Base-by-base conservation (phyloP, 805 yeast genomes). In the Kodamaea laetipori region DNA sequence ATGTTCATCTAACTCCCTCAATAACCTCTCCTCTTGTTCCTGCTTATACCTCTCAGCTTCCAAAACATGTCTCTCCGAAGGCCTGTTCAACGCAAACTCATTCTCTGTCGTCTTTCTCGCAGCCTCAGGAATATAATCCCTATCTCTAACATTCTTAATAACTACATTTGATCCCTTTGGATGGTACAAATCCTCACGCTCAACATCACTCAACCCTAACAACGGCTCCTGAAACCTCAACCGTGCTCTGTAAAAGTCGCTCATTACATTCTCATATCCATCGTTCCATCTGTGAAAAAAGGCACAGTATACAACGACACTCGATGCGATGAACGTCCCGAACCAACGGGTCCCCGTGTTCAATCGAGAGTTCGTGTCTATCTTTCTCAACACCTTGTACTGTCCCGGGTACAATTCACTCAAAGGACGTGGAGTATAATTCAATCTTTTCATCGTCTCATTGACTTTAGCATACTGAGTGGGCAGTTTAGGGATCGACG, bases 231-330 rank as follows among this genome's bases (percentile, higher is more conserved):
- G 78, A 36, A 76, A 35, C 28, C 76, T 64, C 33, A 87, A 71
- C 49, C 87, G 81, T 18, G 71, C 60, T 39, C 92, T 63, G 60
- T 86, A 81, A 39, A 85, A 80, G 31, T 76, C 80, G 9, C 88
- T 76, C 63, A 87, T 81, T 6, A 84, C 80, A 55, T 87, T 82
- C 45, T 87, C 92, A 49, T 78, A 77, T 2, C 90, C 90, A 46
- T 87, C 94, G 56, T 88, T 86, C 96, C 96, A 87, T 41, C 89
- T 69, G 60, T 82, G 78, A 64, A 86, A 82, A 59, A 88, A 88
- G 2, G 84, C 76, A 16, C 81, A 80, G 54, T 82, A 84, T 1
- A 77, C 58, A 18, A 78, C 63, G 6, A 84, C 61, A 0, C 77
- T 71, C 24, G 71, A 66, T 6, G 79, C 76, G 24, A 80, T 53